Evolutionary conservation across 306 rosid species (phyloP), one percentile per base, ranked within the genome.

Genomic region (Potentilla sterilis): DNA sequence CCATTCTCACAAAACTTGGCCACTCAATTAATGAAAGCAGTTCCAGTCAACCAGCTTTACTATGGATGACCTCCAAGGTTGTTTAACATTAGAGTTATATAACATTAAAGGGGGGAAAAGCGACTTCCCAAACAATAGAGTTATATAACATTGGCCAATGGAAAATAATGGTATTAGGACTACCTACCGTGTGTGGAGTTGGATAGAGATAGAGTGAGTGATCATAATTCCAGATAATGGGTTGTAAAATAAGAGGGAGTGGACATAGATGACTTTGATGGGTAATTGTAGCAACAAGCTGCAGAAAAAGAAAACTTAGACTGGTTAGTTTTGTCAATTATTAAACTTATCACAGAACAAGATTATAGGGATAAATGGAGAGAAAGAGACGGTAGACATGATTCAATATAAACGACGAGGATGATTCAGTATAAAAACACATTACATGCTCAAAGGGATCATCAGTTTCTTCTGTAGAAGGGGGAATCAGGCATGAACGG

Each of bases 211-310:
- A 77, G 37, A 95, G 97, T 64, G 84, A 73, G 70, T 95, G 97
- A 76, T 95, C 97, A 42, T 89, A 92, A 77, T 92, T 95, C 98
- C 98, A 95, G 75, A 92, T 81, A 75, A 95, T 89, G 46, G 96
- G 97, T 84, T 92, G 96, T 41, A 86, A 90, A 42, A 73, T 75
- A 69, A 92, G 87, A 74, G 98, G 93, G 44, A 92, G 92, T 35
- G 98, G 97, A 67, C 97, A 92, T 67, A 92, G 98, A 90, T 95
- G 98, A 79, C 97, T 90, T 87, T 95, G 97, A 78, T 95, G 97
- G 72, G 95, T 84, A 81, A 95, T 90, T 82, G 98, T 92, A 57
- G 98, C 98, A 70, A 95, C 96, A 83, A 92, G 93, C 98, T 95
- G 97, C 85, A 83, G 84, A 71, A 78, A 83, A 81, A 69, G 69